Conservation (phyloP, 768 basidiomycete species). For the Mycena vulgaris region DNA sequence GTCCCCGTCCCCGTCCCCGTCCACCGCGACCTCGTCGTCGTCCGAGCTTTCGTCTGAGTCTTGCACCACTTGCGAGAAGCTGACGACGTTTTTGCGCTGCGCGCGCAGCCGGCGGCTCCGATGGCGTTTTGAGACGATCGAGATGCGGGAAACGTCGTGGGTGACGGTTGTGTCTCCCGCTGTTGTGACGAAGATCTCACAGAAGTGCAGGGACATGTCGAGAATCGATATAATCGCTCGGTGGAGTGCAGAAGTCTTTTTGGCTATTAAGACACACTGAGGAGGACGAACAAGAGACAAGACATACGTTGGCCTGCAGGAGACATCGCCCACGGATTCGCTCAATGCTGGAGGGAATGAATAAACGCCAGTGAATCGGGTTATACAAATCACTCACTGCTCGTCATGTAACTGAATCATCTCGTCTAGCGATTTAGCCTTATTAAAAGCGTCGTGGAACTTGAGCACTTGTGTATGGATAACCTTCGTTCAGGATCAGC, state of each 20-base stretch:
- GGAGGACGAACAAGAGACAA: background rate
- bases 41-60: constrained; percentile 60
- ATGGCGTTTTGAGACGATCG: constrained; percentile 69
- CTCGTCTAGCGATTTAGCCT: constrained; percentile 79
- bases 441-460: constrained; percentile 71
- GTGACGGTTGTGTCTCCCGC: constrained; percentile 73
- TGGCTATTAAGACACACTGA: background rate
- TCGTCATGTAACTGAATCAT: constrained; percentile 79
- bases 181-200: constrained; percentile 72
- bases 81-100: constrained; percentile 71
- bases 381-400: constrained; percentile 65
- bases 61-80: constrained; percentile 64
- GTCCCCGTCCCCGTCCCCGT: constrained; percentile 49
- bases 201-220: constrained; percentile 83
- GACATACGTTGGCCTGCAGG: constrained; percentile 69
- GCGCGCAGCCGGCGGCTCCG: constrained; percentile 73
- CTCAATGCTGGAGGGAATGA: constrained; percentile 62
- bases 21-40: constrained; percentile 56
- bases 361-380: background rate
- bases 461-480: constrained; percentile 72
- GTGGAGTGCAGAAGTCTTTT: constrained; percentile 75
- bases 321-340: constrained; percentile 76
- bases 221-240: constrained; percentile 78
- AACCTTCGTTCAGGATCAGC: constrained; percentile 61
- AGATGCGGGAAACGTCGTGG: constrained; percentile 69